phyloP scores from a whole-genome alignment of 345 rosid genomes.

The Alliaria petiolata region DNA sequence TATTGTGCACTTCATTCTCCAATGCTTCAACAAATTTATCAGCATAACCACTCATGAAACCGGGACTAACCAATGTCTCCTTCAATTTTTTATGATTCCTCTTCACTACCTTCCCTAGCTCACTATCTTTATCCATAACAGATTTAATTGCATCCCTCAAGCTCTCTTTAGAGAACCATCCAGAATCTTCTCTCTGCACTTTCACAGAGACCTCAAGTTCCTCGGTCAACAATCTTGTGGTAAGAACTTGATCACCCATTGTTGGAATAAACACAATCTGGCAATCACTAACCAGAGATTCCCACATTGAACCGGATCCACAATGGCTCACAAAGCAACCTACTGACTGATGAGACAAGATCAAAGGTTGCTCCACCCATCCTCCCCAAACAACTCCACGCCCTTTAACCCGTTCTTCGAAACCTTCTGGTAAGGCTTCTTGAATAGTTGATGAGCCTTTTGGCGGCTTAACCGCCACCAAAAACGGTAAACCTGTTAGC shows the following conservation, averaged over 20 bases:
- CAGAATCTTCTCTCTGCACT: constrained; percentile 22
- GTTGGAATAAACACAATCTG: constrained; percentile 31
- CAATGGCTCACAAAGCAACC: constrained; percentile 39
- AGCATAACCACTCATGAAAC: neutral
- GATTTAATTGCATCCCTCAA: constrained; percentile 20
- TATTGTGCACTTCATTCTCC: constrained; percentile 12
- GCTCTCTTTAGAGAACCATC: constrained; percentile 23
- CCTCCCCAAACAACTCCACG: constrained; percentile 28
- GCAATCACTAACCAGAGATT: constrained; percentile 28
- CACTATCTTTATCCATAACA: constrained; percentile 27
- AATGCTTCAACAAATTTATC: constrained; percentile 5
- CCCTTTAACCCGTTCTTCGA: constrained; percentile 11
- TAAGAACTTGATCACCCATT: constrained; percentile 35
- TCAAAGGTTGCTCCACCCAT: constrained; percentile 29
- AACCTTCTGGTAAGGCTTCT: constrained; percentile 37
- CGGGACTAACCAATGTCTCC: neutral
- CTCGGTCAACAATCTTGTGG: constrained; percentile 28
- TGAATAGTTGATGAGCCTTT: constrained; percentile 28
- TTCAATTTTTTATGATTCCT: constrained; percentile 26
- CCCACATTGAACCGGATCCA: constrained; percentile 42
- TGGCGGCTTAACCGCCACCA: constrained; percentile 22
- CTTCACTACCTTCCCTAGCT: neutral
- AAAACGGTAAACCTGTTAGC: constrained; percentile 29
- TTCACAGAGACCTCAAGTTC: constrained; percentile 39
- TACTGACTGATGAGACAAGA: constrained; percentile 28